Evolutionary conservation across 257 asterid genomes (phyloP).

Genomic region (Handroanthus guayacan): DNA sequence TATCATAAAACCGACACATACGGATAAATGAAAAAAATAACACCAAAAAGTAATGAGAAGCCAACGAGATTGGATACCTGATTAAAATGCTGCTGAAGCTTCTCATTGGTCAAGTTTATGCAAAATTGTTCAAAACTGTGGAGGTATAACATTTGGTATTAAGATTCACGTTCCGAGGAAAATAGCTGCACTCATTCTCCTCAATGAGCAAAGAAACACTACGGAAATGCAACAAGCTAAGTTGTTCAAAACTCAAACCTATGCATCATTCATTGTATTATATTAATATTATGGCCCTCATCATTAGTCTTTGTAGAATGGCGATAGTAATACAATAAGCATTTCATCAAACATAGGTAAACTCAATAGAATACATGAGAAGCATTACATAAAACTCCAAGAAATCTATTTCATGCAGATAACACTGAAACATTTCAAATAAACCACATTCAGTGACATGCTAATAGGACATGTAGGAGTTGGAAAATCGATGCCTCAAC

Average conservation of each 20-base stretch:
- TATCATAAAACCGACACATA: slow-evolving; percentile 31
- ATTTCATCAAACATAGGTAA: background rate
- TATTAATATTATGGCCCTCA: background rate
- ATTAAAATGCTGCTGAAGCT: slow-evolving; percentile 98
- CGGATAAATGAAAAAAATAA: slow-evolving; percentile 29
- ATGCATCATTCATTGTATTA: slow-evolving; percentile 9
- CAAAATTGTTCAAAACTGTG: slow-evolving; percentile 97
- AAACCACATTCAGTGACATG: background rate
- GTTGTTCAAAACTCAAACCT: slow-evolving; percentile 22
- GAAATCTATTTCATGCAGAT: background rate
- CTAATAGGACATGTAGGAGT: slow-evolving; percentile 4
- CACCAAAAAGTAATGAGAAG: slow-evolving; percentile 26
- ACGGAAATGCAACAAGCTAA: slow-evolving; percentile 6
- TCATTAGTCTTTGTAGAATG: slow-evolving; percentile 12
- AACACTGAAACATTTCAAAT: background rate
- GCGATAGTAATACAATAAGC: slow-evolving; percentile 20
- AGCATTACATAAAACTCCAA: background rate
- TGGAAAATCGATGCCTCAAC: slow-evolving; percentile 5
- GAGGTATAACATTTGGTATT: slow-evolving; percentile 33
- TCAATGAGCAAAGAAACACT: slow-evolving; percentile 25
- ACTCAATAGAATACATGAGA: background rate
- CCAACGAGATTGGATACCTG: slow-evolving; percentile 61
- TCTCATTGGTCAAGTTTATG: slow-evolving; percentile 96
- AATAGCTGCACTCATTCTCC: slow-evolving; percentile 12
- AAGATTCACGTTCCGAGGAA: slow-evolving; percentile 23